phyloP scores from a whole-genome alignment of 805 yeast genomes.

The Candida pseudofarinosa region DNA sequence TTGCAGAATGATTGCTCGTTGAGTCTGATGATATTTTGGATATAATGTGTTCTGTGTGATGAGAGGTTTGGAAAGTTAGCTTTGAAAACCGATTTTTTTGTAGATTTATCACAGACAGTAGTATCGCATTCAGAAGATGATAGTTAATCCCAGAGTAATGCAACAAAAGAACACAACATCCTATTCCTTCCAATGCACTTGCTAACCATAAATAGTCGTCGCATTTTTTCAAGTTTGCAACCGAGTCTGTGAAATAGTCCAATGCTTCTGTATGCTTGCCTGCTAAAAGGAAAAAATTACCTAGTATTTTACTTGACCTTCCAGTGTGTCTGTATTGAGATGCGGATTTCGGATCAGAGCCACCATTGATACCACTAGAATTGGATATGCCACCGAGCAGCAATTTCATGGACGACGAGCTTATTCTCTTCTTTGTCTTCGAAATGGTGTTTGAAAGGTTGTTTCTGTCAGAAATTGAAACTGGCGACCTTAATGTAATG shows the following conservation, averaged over 20 bases:
- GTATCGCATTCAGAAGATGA: constrained; percentile 40
- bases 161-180: constrained; percentile 59
- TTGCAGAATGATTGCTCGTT: constrained; percentile 1
- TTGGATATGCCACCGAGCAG: not conserved
- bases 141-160: constrained; percentile 52
- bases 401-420: constrained; percentile 17
- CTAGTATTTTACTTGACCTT: constrained; percentile 70
- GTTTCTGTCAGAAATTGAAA: constrained; percentile 52
- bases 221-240: constrained; percentile 50
- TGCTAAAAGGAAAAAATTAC: constrained; percentile 71
- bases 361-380: not conserved
- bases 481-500: constrained; percentile 81
- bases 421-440: constrained; percentile 39
- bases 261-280: constrained; percentile 76
- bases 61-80: not conserved
- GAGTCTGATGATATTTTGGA: constrained; percentile 42
- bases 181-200: constrained; percentile 79
- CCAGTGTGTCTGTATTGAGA: constrained; percentile 53
- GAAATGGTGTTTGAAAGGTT: constrained; percentile 37
- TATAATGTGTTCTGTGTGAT: constrained; percentile 8
- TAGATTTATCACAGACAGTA: constrained; percentile 29
- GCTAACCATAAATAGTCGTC: constrained; percentile 87
- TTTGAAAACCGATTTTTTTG: constrained; percentile 10
- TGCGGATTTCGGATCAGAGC: constrained; percentile 29
- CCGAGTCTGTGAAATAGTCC: constrained; percentile 70